Evolutionary conservation across 345 rosid genomes (phyloP).

Genomic region (Pugionium cornutum): DNA sequence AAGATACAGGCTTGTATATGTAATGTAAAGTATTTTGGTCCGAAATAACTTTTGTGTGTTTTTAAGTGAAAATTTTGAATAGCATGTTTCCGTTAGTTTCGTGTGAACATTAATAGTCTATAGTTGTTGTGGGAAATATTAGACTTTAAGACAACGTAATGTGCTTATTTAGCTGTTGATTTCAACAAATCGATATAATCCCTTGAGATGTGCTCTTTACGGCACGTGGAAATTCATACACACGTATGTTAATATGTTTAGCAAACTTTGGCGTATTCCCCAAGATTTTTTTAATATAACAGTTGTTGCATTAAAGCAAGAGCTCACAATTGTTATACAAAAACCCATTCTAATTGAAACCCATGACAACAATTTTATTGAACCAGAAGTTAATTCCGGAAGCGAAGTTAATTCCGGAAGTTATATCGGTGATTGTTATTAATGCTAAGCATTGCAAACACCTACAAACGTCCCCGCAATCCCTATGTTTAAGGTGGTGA

Average conservation of each 20-base stretch:
- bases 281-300: no score
- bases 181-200: slow-evolving; percentile 28
- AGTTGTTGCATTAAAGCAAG: no score
- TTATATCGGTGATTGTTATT: no score
- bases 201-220: not conserved
- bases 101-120: not conserved
- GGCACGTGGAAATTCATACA: slow-evolving; percentile 8
- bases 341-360: no score
- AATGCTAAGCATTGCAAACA: no score
- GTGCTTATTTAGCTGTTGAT: slow-evolving; percentile 19
- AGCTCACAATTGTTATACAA: no score
- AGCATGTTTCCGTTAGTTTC: slow-evolving; percentile 27
- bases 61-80: slow-evolving; percentile 18
- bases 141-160: slow-evolving; percentile 16
- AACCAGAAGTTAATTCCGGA: no score
- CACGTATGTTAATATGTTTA: not conserved
- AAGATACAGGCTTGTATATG: slow-evolving; percentile 1
- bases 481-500: no score
- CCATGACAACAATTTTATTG: no score
- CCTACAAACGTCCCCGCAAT: no score
- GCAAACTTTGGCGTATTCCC: no score
- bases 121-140: slow-evolving; percentile 20
- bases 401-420: no score
- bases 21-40: not conserved
- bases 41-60: not conserved